A percentile compares a stretch with the other conserved stretches of the same genome.
Evolutionary conservation across 805 yeast genomes (phyloP).

Genomic region (Jamesozyma spencerorum): DNA sequence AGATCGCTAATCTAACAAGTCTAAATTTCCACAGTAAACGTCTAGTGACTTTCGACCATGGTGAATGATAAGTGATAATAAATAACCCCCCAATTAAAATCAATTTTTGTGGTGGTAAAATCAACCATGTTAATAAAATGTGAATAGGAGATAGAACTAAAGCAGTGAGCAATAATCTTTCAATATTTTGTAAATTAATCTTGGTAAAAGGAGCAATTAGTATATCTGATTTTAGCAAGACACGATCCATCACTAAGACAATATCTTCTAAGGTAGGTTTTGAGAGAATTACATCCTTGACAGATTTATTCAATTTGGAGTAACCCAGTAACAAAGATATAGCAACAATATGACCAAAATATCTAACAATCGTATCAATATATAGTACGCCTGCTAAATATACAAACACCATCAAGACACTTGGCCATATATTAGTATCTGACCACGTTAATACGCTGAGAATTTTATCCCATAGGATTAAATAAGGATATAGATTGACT

Average conservation of each 20-base stretch:
- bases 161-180: conserved; percentile 73
- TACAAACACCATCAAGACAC: conserved; percentile 41
- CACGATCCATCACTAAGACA: conserved; percentile 63
- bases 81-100: conserved; percentile 50
- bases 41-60: conserved; percentile 76
- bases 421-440: conserved; percentile 69
- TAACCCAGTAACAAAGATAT: conserved; percentile 51
- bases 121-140: conserved; percentile 54
- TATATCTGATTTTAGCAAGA: conserved; percentile 68
- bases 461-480: conserved; percentile 60
- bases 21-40: conserved; percentile 76
- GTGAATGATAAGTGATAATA: conserved; percentile 74
- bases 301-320: conserved; percentile 46
- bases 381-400: conserved; percentile 56
- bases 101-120: conserved; percentile 63
- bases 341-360: conserved; percentile 69
- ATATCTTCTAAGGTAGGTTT: conserved; percentile 81
- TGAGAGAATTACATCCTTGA: conserved; percentile 41
- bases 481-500: conserved; percentile 75
- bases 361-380: conserved; percentile 61
- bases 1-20: conserved; percentile 57
- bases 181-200: conserved; percentile 70
- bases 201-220: conserved; percentile 73
- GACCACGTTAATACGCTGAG: conserved; percentile 86
- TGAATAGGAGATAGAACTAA: conserved; percentile 80